Percentiles rank a stretch among this genome's conserved stretches.
phyloP scores from a whole-genome alignment of 331 rosid species.

The Malus hybrid region DNA sequence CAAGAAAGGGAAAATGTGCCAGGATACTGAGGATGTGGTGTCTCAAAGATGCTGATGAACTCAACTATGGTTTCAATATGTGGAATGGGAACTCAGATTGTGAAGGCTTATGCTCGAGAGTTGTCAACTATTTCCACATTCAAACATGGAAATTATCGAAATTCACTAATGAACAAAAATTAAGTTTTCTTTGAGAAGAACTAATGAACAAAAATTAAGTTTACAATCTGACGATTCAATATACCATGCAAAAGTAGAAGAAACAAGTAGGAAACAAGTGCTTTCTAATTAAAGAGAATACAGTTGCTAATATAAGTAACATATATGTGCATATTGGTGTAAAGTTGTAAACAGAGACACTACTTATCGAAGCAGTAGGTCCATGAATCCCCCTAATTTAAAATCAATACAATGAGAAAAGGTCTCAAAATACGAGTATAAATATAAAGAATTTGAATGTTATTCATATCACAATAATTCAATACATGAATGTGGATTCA shows the following conservation, averaged over 20 bases:
- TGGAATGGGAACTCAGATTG: neutral
- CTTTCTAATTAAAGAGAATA: neutral
- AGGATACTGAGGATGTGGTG: neutral
- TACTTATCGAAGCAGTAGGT: neutral
- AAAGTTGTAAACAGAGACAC: too few species aligned
- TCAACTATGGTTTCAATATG: neutral
- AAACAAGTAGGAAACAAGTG: neutral
- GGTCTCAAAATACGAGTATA: neutral
- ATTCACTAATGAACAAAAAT: neutral
- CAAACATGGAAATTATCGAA: neutral
- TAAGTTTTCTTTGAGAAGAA: neutral
- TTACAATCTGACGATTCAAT: neutral
- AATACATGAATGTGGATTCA: neutral
- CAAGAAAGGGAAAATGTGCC: neutral
- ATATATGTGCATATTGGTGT: neutral
- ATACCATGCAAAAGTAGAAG: neutral
- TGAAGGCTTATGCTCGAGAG: neutral
- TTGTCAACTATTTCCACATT: neutral
- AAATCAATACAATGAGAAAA: neutral
- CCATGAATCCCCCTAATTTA: neutral
- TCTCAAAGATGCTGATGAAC: neutral
- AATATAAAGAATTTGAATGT: neutral
- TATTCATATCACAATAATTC: neutral
- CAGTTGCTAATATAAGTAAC: neutral
- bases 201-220: neutral